These are phyloP conservation scores for Exsudoporus frostii DNA, from an alignment of 768 basidiomycete genomes.

Conservation along the genomic window DNA sequence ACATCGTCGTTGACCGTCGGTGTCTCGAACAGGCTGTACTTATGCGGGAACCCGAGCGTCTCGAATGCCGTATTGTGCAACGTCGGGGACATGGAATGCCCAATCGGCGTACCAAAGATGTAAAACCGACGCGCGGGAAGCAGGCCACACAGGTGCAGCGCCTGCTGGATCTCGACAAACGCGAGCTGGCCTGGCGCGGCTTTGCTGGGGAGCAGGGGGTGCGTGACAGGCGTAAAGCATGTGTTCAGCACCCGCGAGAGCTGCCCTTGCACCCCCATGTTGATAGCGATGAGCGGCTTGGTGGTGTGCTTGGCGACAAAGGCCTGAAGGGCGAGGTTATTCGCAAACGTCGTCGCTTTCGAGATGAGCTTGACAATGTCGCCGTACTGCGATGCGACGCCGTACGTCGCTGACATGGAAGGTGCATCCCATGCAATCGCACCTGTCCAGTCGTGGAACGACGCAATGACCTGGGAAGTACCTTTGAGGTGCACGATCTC, in stretches of 20 bases:
- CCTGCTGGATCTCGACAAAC: slow-evolving; percentile 80
- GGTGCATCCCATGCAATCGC: slow-evolving; percentile 75
- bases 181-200: slow-evolving; percentile 95
- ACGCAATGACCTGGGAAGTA: slow-evolving; percentile 77
- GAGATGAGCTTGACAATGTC: slow-evolving; percentile 94
- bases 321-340: slow-evolving; percentile 75
- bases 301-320: slow-evolving; percentile 60
- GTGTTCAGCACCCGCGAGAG: slow-evolving; percentile 85
- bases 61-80: slow-evolving; percentile 89
- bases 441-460: slow-evolving; percentile 95
- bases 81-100: slow-evolving; percentile 87
- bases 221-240: slow-evolving; percentile 87
- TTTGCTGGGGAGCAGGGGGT: slow-evolving; percentile 77
- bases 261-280: slow-evolving; percentile 88
- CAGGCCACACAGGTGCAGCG: slow-evolving; percentile 76
- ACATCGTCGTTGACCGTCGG: slow-evolving; percentile 61
- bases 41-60: slow-evolving; percentile 78
- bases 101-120: slow-evolving; percentile 87
- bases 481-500: slow-evolving; percentile 64
- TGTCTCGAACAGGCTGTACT: slow-evolving; percentile 78
- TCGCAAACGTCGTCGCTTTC: slow-evolving; percentile 68
- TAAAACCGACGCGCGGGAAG: slow-evolving; percentile 73
- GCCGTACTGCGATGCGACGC: slow-evolving; percentile 60
- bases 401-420: slow-evolving; percentile 65
- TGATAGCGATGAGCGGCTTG: slow-evolving; percentile 92